phyloP scores from a whole-genome alignment of 768 basidiomycete species.

The Termitomyces bulborhizus region DNA sequence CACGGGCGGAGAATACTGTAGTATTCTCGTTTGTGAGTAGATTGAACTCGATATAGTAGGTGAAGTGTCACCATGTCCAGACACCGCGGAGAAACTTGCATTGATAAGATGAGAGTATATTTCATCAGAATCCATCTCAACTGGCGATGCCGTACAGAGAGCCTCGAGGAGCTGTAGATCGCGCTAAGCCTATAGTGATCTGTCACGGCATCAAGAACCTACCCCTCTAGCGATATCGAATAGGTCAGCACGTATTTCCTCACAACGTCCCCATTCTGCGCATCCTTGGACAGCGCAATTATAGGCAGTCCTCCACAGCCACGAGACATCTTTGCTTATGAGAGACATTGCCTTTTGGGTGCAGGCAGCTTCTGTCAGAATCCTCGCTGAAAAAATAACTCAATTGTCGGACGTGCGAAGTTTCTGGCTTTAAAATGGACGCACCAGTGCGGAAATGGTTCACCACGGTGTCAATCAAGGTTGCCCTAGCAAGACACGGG shows the following conservation, averaged over 20 bases:
- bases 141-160: constrained; percentile 50
- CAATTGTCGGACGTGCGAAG: constrained; percentile 14
- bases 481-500: constrained; percentile 27
- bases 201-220: constrained; percentile 20
- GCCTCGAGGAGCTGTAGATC: constrained; percentile 52
- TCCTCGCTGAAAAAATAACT: constrained; percentile 39
- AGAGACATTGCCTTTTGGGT: constrained; percentile 46
- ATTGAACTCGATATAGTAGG: neutral
- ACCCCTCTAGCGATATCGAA: constrained; percentile 72
- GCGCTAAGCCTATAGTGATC: constrained; percentile 11
- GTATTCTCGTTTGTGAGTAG: constrained; percentile 5
- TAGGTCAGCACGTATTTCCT: constrained; percentile 57
- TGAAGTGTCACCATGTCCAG: constrained; percentile 56
- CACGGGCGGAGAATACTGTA: constrained; percentile 43
- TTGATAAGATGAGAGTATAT: constrained; percentile 60
- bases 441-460: constrained; percentile 66
- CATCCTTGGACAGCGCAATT: constrained; percentile 82
- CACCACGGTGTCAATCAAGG: constrained; percentile 56
- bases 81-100: constrained; percentile 65
- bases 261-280: constrained; percentile 65
- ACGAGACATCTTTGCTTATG: constrained; percentile 75
- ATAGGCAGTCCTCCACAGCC: constrained; percentile 87
- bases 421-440: constrained; percentile 21
- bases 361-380: constrained; percentile 45
- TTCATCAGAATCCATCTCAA: constrained; percentile 52